Conservation (phyloP, 805 yeast genomes). For the Candida andamanensis region DNA sequence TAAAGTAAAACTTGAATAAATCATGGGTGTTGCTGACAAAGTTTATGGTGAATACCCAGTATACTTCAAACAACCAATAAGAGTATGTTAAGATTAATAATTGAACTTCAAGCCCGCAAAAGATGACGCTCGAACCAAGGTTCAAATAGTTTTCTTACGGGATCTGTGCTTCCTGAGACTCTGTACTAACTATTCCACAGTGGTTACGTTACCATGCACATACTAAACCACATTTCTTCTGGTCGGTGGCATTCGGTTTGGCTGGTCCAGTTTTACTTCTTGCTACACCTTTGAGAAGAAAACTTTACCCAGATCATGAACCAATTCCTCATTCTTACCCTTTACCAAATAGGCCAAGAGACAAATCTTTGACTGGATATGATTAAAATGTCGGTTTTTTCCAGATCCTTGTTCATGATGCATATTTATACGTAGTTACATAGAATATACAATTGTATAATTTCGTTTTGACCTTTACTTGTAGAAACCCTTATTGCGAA, state of each 20-base stretch:
- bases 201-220: slow-evolving; percentile 75
- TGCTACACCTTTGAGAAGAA: slow-evolving; percentile 66
- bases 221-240: slow-evolving; percentile 70
- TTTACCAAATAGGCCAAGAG: slow-evolving; percentile 52
- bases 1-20: too few relatives aligned
- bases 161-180: too few relatives aligned
- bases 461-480: too few relatives aligned
- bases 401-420: too few relatives aligned
- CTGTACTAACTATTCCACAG: slow-evolving; percentile 35
- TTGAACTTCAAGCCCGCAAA: background rate
- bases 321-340: slow-evolving; percentile 62
- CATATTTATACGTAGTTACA: too few relatives aligned
- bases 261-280: slow-evolving; percentile 62
- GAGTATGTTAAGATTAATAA: slow-evolving; percentile 52
- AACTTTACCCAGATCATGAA: slow-evolving; percentile 58
- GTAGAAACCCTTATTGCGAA: background rate
- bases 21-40: slow-evolving; percentile 27
- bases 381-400: too few relatives aligned
- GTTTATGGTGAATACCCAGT: slow-evolving; percentile 50
- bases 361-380: slow-evolving; percentile 44
- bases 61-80: slow-evolving; percentile 57
- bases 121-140: too few relatives aligned
- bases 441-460: slow-evolving; percentile 1
- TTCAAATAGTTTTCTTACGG: too few relatives aligned
- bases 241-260: slow-evolving; percentile 57